A percentile compares a stretch with the other conserved stretches of the same genome.
phyloP scores from a whole-genome alignment of 2,329 filamentous ascomycete genomes.

The Fusarium scirpi region DNA sequence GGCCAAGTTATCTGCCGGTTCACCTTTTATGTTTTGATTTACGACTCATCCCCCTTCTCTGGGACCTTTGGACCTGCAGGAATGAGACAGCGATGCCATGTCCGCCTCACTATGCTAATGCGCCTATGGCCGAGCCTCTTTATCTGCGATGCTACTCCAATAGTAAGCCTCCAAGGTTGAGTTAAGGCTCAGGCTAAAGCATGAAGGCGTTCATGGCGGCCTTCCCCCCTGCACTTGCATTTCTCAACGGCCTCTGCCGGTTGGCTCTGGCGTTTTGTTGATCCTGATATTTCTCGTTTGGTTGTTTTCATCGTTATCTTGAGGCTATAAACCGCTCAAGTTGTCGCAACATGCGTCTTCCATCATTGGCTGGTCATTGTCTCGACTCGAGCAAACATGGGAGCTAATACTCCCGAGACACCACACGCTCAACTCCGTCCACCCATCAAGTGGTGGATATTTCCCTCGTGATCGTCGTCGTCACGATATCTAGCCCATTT shows the following conservation, averaged over 20 bases:
- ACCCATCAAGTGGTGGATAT: slow-evolving; percentile 32
- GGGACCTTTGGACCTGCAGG: slow-evolving; percentile 13
- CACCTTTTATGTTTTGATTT: slow-evolving; percentile 4
- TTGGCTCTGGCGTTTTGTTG: background rate
- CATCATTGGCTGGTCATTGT: slow-evolving; percentile 12
- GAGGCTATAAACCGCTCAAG: slow-evolving; percentile 17
- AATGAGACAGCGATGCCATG: slow-evolving; percentile 19
- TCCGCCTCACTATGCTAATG: slow-evolving; percentile 24
- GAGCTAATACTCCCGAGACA: slow-evolving; percentile 24
- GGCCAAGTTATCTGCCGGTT: slow-evolving; percentile 25
- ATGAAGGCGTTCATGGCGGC: slow-evolving; percentile 21
- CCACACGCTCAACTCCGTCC: slow-evolving; percentile 27
- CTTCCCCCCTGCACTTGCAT: slow-evolving; percentile 33
- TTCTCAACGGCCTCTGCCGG: slow-evolving; percentile 1
- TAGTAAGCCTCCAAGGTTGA: slow-evolving; percentile 7
- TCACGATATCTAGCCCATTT: slow-evolving; percentile 35
- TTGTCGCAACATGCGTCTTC: background rate
- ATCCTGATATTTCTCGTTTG: slow-evolving; percentile 11
- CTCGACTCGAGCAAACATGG: slow-evolving; percentile 2
- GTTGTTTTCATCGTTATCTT: slow-evolving; percentile 18
- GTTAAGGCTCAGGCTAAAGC: slow-evolving; percentile 29
- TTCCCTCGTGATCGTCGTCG: slow-evolving; percentile 39
- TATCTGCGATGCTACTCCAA: slow-evolving; percentile 33
- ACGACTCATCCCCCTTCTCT: background rate
- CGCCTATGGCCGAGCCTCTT: slow-evolving; percentile 27